Conservation (phyloP, 352 stramenopile genomes). For the Phytophthora ramorum region DNA sequence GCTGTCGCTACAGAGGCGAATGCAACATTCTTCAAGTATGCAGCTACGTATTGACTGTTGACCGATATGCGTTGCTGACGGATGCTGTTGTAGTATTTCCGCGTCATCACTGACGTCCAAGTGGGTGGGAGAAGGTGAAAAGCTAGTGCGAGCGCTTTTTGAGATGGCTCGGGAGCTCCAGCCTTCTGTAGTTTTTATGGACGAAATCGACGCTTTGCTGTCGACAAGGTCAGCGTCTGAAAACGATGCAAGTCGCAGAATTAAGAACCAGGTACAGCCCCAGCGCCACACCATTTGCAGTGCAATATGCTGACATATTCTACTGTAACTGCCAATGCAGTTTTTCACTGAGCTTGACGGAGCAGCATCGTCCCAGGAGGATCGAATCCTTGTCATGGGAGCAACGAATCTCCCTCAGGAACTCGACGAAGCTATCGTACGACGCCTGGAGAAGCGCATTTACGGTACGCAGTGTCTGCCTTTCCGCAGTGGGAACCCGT, state of each 20-base stretch:
- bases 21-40: conserved; percentile 85
- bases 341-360: conserved; percentile 91
- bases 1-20: conserved; percentile 85
- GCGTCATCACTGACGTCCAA: conserved; percentile 91
- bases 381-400: conserved; percentile 89
- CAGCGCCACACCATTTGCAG: background rate
- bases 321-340: conserved; percentile 32
- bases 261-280: conserved; percentile 87
- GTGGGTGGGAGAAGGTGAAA: conserved; percentile 94
- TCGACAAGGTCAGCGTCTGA: conserved; percentile 77
- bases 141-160: conserved; percentile 95
- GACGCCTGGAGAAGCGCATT: conserved; percentile 87
- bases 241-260: conserved; percentile 86
- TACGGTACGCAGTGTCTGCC: conserved; percentile 59
- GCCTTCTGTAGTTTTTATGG: conserved; percentile 90
- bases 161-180: conserved; percentile 87
- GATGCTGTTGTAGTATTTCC: conserved; percentile 67
- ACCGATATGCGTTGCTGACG: conserved; percentile 11
- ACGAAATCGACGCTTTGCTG: conserved; percentile 90
- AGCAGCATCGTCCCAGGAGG: conserved; percentile 67
- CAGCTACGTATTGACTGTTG: background rate
- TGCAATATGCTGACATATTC: background rate
- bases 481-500: background rate
- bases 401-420: conserved; percentile 89
- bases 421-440: conserved; percentile 88